These are phyloP conservation scores for Stylonectria norvegica DNA, from an alignment of 2,329 filamentous ascomycete genomes.

Conservation along the genomic window DNA sequence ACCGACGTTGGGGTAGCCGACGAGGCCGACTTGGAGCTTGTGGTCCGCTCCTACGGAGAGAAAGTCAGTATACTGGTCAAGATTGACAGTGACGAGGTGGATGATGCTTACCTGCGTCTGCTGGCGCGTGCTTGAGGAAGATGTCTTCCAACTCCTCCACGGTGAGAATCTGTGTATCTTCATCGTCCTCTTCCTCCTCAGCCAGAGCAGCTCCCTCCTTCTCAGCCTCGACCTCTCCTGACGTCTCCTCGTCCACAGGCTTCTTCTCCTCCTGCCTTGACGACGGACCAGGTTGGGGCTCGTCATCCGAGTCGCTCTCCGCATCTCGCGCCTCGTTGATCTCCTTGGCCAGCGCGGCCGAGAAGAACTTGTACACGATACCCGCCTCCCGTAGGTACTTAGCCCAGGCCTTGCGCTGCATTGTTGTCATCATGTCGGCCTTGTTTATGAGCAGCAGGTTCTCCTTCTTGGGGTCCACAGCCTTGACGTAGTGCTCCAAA, in stretches of 20 bases:
- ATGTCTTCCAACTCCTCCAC: constrained; percentile 89
- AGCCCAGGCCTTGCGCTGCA: constrained; percentile 81
- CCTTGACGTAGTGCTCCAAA: constrained; percentile 89
- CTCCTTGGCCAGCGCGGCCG: constrained; percentile 86
- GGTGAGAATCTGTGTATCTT: constrained; percentile 77
- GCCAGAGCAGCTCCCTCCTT: constrained; percentile 21
- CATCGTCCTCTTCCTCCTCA: constrained; percentile 42
- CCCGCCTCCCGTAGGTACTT: constrained; percentile 75
- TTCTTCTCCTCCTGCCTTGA: constrained; percentile 14
- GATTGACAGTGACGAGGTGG: too few species aligned
- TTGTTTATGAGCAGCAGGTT: constrained; percentile 96
- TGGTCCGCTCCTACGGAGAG: constrained; percentile 40
- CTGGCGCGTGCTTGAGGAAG: constrained; percentile 70
- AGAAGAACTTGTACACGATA: constrained; percentile 95
- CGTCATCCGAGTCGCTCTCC: constrained; percentile 44
- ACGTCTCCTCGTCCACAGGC: constrained; percentile 15
- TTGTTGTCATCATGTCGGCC: constrained; percentile 94
- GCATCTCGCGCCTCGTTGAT: constrained; percentile 69
- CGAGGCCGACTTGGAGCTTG: constrained; percentile 87
- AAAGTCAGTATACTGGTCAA: constrained; percentile 6
- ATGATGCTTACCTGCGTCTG: constrained; percentile 45
- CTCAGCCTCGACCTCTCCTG: constrained; percentile 22
- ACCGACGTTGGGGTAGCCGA: constrained; percentile 97
- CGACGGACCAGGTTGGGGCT: constrained; percentile 25
- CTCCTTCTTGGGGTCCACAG: constrained; percentile 81